Percentiles rank a stretch among this genome's conserved stretches.
Evolutionary conservation across 257 asterid genomes (phyloP).

Genomic region (Leptodermis oblonga): DNA sequence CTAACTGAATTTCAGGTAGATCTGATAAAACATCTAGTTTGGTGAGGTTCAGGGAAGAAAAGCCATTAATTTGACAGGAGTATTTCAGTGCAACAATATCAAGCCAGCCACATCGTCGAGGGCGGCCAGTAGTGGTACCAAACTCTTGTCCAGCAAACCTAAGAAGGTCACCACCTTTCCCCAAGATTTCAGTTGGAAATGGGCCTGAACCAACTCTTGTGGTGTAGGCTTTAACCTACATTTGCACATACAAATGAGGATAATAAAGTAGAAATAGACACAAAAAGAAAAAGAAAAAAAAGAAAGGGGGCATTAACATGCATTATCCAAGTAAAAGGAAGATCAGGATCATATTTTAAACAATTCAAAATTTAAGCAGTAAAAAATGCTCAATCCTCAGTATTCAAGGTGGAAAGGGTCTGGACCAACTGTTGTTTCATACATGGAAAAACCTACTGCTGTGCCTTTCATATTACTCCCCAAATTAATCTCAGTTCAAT

Average conservation of each 20-base stretch:
- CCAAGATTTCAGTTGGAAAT: slow-evolving; percentile 89
- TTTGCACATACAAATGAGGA: not conserved
- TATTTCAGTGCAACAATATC: slow-evolving; percentile 79
- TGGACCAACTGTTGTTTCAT: not conserved
- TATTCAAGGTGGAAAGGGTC: not conserved
- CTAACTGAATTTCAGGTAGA: slow-evolving; percentile 70
- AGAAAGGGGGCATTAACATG: not conserved
- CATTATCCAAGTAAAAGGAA: not conserved
- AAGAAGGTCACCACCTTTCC: slow-evolving; percentile 71
- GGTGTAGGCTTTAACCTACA: slow-evolving; percentile 95
- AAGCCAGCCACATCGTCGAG: slow-evolving; percentile 99
- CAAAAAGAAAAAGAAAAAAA: no score
- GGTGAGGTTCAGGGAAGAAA: slow-evolving; percentile 91
- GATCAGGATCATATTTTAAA: not conserved
- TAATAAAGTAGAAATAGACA: not conserved
- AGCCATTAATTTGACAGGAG: slow-evolving; percentile 86
- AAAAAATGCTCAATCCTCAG: not conserved
- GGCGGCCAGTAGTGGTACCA: slow-evolving; percentile 99
- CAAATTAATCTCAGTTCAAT: not conserved
- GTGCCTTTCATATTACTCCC: not conserved
- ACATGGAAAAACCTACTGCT: not conserved
- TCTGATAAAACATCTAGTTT: slow-evolving; percentile 91
- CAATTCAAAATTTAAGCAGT: not conserved
- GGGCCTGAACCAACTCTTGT: slow-evolving; percentile 99
- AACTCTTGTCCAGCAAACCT: slow-evolving; percentile 92